Evolutionary conservation across 1,139 yeast species (phyloP), one percentile per base, ranked within the genome.

Genomic region (Pichia sp.): DNA sequence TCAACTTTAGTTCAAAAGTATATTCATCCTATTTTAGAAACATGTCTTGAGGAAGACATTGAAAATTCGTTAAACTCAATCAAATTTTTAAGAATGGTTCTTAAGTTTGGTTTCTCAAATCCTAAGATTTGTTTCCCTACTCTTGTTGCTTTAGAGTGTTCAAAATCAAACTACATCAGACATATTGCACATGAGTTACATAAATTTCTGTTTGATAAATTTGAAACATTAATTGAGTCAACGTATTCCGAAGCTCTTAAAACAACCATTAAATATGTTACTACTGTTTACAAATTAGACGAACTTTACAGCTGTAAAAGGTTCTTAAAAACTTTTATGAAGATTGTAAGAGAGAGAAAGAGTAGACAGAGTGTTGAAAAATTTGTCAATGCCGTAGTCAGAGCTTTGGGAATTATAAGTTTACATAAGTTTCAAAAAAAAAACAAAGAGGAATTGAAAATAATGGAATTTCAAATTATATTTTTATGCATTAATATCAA

Each of bases 111-210:
- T 0, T 83, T 80, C 66, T 86, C 85, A 0, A 87, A 85, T 62
- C 96, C 96, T 1, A 79, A 84, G 52, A 61, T 74, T 7, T 81
- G 90, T 58, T 77, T 84, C 14, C 78, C 91, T 0, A 83, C 89
- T 0, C 73, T 87, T 2, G 76, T 88, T 52, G 93, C 93, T 0
- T 69, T 89, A 44, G 82, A 83, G 55, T 75, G 87, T 0, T 80
- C 89, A 1, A 66, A 72, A 0, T 68, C 71, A 30, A 63, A 63
- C 2, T 66, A 67, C n/a, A 71, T 85, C 30, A 70, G 75, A 39
- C 66, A 66, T 1, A 67, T 76, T 11, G 87, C 91, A 0, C 56
- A 70, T 2, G 75, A 73, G 2, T 69, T 86, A 53, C 86, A 86
- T 59, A 64, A 63, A 30, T 79, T 75, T 5, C 63, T 88, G 11